These are phyloP conservation scores for Hebeloma cylindrosporum DNA, from an alignment of 768 basidiomycete species.

Conservation along the genomic window DNA sequence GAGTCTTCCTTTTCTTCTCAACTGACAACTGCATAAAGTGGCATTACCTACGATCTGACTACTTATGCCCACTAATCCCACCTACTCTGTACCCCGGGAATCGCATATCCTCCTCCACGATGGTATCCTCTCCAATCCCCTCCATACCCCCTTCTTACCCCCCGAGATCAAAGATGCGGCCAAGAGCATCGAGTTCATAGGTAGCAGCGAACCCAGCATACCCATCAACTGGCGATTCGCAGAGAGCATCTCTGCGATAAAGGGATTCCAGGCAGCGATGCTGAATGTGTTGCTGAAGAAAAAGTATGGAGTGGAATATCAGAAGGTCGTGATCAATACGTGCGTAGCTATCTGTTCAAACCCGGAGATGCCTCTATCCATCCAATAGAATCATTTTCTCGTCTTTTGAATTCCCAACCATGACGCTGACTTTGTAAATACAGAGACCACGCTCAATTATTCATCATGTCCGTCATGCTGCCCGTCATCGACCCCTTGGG, in stretches of 20 bases:
- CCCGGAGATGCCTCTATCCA: too few relatives aligned
- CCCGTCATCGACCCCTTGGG: slow-evolving; percentile 17
- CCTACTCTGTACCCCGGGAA: slow-evolving; percentile 7
- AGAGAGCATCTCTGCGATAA: slow-evolving; percentile 28
- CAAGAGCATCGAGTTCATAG: slow-evolving; percentile 17
- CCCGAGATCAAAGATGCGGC: slow-evolving; percentile 8
- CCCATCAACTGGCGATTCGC: slow-evolving; percentile 29
- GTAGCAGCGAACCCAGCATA: slow-evolving; percentile 12
- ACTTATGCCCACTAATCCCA: not conserved
- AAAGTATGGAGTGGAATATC: slow-evolving; percentile 23
- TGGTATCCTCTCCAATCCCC: slow-evolving; percentile 10
- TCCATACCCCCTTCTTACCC: slow-evolving; percentile 4
- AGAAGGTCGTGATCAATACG: slow-evolving; percentile 25
- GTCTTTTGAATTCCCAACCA: not conserved
- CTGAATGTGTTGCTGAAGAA: slow-evolving; percentile 23
- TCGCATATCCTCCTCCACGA: slow-evolving; percentile 10
- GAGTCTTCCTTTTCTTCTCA: too few relatives aligned
- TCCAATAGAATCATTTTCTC: too few relatives aligned
- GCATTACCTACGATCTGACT: too few relatives aligned
- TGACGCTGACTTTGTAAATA: not conserved
- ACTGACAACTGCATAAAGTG: too few relatives aligned
- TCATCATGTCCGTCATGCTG: slow-evolving; percentile 16
- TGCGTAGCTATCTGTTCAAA: too few relatives aligned
- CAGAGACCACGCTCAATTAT: slow-evolving; percentile 24
- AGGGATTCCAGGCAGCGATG: slow-evolving; percentile 28